Percentiles rank a stretch among this genome's conserved stretches.
Conservation (phyloP, 1,284 basidiomycete species). For the Cryptococcus amylolentus region DNA sequence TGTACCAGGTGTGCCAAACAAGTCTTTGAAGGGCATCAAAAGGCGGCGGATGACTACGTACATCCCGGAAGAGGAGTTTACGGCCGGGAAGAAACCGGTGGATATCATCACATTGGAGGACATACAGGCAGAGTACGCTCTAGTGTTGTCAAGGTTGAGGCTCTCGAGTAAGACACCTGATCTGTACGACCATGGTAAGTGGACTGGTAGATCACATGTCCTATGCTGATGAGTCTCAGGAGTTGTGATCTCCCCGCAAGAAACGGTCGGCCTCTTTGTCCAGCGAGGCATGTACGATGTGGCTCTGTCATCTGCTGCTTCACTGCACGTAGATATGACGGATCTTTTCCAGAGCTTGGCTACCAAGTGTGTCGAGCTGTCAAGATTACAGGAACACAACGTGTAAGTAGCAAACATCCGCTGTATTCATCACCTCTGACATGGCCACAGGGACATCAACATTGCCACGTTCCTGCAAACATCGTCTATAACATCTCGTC, state of each 20-base stretch:
- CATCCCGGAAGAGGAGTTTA: slow-evolving; percentile 71
- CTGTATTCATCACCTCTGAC: slow-evolving; percentile 6
- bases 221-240: slow-evolving; percentile 50
- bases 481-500: slow-evolving; percentile 69
- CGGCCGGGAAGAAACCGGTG: slow-evolving; percentile 58
- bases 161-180: slow-evolving; percentile 63
- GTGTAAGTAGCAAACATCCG: slow-evolving; percentile 43
- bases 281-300: slow-evolving; percentile 74
- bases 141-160: slow-evolving; percentile 74
- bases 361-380: slow-evolving; percentile 70
- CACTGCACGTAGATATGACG: slow-evolving; percentile 78
- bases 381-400: slow-evolving; percentile 50
- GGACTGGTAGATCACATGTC: background rate
- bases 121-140: slow-evolving; percentile 77
- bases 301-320: slow-evolving; percentile 73
- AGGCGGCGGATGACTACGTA: slow-evolving; percentile 67
- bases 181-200: slow-evolving; percentile 56
- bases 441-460: slow-evolving; percentile 58
- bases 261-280: slow-evolving; percentile 75
- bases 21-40: slow-evolving; percentile 52
- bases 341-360: slow-evolving; percentile 78
- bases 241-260: slow-evolving; percentile 62
- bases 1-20: slow-evolving; percentile 47
- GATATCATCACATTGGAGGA: slow-evolving; percentile 78
- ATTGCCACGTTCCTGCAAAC: slow-evolving; percentile 74